Percentiles rank a stretch among this genome's conserved stretches.
Evolutionary conservation across 352 stramenopile species (phyloP).

Genomic region (Phytophthora citrophthora): DNA sequence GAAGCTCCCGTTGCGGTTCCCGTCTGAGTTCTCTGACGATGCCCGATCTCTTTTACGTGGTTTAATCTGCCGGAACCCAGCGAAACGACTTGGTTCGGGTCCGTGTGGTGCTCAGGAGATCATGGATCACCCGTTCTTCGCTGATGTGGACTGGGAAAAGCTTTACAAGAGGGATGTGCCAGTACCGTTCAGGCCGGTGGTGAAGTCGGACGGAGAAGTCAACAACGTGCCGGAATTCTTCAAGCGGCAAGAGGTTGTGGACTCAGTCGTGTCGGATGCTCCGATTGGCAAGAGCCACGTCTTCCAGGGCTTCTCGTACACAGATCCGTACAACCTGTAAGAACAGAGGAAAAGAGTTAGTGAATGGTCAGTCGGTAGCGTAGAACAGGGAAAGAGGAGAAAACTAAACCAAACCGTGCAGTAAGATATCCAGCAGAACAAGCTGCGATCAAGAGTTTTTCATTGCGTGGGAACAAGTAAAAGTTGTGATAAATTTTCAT

Average conservation of each 20-base stretch:
- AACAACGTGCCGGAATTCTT: constrained; percentile 86
- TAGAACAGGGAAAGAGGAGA: constrained; percentile 20
- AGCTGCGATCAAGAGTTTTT: constrained; percentile 12
- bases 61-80: constrained; percentile 76
- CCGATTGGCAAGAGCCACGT: constrained; percentile 72
- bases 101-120: constrained; percentile 76
- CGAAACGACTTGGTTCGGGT: constrained; percentile 76
- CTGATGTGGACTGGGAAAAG: constrained; percentile 74
- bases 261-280: constrained; percentile 67
- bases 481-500: not conserved
- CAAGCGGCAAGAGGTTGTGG: constrained; percentile 76
- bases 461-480: not conserved
- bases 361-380: constrained; percentile 23
- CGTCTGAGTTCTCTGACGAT: constrained; percentile 78
- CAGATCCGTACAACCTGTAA: constrained; percentile 70
- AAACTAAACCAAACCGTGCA: constrained; percentile 19
- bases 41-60: constrained; percentile 76
- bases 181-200: constrained; percentile 70
- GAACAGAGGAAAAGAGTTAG: constrained; percentile 12
- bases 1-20: constrained; percentile 73
- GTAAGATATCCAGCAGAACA: constrained; percentile 41
- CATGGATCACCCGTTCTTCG: constrained; percentile 88
- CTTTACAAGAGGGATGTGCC: constrained; percentile 77
- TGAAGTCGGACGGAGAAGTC: constrained; percentile 75
- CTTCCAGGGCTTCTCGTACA: constrained; percentile 84